Evolutionary conservation across 2,329 filamentous ascomycete genomes (phyloP).

Genomic region (Colletotrichum sp.): DNA sequence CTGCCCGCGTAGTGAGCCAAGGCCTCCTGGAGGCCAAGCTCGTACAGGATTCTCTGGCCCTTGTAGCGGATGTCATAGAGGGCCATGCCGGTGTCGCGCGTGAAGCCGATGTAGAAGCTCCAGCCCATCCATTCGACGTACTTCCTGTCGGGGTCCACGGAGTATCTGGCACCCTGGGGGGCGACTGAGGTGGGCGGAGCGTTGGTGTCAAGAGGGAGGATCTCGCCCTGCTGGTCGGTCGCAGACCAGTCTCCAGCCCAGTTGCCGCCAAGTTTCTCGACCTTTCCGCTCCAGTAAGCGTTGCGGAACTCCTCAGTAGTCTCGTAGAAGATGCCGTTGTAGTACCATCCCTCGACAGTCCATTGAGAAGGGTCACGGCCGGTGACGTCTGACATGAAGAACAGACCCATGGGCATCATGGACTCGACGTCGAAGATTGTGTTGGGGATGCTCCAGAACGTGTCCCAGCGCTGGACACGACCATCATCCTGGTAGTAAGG

Average conservation of each 20-base stretch:
- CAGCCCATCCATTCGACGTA: slow-evolving; percentile 59
- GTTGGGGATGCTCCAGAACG: slow-evolving; percentile 44
- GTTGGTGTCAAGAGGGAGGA: slow-evolving; percentile 36
- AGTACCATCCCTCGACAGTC: slow-evolving; percentile 57
- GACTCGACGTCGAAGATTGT: slow-evolving; percentile 45
- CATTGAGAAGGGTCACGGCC: slow-evolving; percentile 56
- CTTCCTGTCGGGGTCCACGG: slow-evolving; percentile 43
- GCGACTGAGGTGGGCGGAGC: slow-evolving; percentile 28
- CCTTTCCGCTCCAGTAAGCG: slow-evolving; percentile 45
- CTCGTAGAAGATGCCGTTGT: slow-evolving; percentile 57
- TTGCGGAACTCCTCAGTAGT: slow-evolving; percentile 51
- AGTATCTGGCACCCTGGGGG: slow-evolving; percentile 44
- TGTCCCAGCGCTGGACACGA: slow-evolving; percentile 51
- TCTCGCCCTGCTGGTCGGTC: slow-evolving; percentile 43
- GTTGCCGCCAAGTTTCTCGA: slow-evolving; percentile 51
- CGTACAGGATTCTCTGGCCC: slow-evolving; percentile 59
- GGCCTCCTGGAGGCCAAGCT: slow-evolving; percentile 60
- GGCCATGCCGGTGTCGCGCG: slow-evolving; percentile 50
- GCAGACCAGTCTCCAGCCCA: slow-evolving; percentile 52
- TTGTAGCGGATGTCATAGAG: slow-evolving; percentile 59
- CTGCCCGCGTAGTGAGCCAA: slow-evolving; percentile 67
- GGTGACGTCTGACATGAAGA: slow-evolving; percentile 50
- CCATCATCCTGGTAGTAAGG: slow-evolving; percentile 45
- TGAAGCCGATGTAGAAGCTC: slow-evolving; percentile 57
- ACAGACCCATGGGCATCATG: slow-evolving; percentile 50